These are phyloP conservation scores for Populus simonii DNA, from an alignment of 345 rosid genomes.

Conservation along the genomic window DNA sequence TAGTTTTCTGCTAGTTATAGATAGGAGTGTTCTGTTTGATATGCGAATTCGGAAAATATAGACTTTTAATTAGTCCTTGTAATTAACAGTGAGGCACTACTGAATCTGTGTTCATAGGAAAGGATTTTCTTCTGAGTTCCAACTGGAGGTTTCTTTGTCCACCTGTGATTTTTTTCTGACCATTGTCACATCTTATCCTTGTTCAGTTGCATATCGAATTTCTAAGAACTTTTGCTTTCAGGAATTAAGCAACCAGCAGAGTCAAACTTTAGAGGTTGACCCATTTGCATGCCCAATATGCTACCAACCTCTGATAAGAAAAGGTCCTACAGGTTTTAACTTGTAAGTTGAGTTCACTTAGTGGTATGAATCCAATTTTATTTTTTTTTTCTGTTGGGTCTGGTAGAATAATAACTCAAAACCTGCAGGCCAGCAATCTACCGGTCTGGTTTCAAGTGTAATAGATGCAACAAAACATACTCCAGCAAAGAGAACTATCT, in stretches of 20 bases:
- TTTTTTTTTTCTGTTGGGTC: too few relatives aligned
- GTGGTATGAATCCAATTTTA: background rate
- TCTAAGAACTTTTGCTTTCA: constrained; percentile 16
- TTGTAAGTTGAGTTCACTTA: constrained; percentile 49
- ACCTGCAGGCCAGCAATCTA: constrained; percentile 72
- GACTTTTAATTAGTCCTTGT: too few relatives aligned
- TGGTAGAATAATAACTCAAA: background rate
- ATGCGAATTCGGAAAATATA: background rate
- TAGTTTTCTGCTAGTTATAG: background rate
- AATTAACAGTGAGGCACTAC: too few relatives aligned
- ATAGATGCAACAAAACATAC: constrained; percentile 68
- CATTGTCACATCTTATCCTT: background rate
- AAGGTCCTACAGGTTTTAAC: constrained; percentile 88
- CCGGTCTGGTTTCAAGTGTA: constrained; percentile 87
- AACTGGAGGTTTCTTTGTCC: too few relatives aligned
- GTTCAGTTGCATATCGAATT: constrained; percentile 5
- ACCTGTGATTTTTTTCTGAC: too few relatives aligned
- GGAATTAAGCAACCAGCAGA: constrained; percentile 37
- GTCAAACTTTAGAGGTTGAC: constrained; percentile 40
- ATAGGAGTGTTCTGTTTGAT: background rate
- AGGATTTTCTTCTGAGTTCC: too few relatives aligned
- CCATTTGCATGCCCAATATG: constrained; percentile 83
- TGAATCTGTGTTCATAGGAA: too few relatives aligned
- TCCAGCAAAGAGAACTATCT: constrained; percentile 78
- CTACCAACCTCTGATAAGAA: constrained; percentile 75